phyloP scores from a whole-genome alignment of 768 basidiomycete genomes.

The Leccinellum rugosiceps region DNA sequence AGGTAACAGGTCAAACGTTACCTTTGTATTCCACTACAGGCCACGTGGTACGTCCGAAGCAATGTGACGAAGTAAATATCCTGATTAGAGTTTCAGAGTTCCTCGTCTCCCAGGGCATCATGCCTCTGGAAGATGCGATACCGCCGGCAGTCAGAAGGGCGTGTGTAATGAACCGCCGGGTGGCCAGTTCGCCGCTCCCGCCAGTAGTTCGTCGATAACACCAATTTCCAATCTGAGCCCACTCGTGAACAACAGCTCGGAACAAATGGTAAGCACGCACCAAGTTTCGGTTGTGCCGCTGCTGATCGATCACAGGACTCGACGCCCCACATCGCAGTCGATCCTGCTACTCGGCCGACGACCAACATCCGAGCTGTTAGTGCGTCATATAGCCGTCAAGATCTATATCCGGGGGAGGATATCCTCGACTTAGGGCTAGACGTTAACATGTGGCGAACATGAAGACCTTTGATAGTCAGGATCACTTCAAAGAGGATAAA shows the following conservation, averaged over 20 bases:
- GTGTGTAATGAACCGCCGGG: constrained; percentile 34
- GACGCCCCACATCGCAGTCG: not conserved
- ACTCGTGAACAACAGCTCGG: not conserved
- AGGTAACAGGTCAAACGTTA: constrained; percentile 47
- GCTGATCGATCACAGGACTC: not conserved
- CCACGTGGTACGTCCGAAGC: constrained; percentile 41
- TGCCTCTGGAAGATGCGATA: constrained; percentile 29
- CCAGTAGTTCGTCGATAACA: not conserved
- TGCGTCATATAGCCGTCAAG: not conserved
- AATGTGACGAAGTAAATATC: not conserved
- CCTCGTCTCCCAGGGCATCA: constrained; percentile 50
- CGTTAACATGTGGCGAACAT: not conserved
- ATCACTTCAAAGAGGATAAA: not conserved
- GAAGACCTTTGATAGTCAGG: not conserved
- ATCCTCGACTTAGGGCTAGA: constrained; percentile 10
- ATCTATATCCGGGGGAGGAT: constrained; percentile 15
- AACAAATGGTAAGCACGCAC: constrained; percentile 3
- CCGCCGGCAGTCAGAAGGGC: constrained; percentile 2
- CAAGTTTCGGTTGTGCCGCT: not conserved
- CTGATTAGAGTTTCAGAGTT: constrained; percentile 38
- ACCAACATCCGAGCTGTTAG: constrained; percentile 7
- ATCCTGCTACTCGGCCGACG: not conserved
- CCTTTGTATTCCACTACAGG: constrained; percentile 67
- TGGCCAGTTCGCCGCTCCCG: constrained; percentile 19
- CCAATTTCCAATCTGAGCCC: constrained; percentile 11